Base-by-base conservation (phyloP, 2,329 filamentous ascomycete species). In the Colletotrichum tropicicola region DNA sequence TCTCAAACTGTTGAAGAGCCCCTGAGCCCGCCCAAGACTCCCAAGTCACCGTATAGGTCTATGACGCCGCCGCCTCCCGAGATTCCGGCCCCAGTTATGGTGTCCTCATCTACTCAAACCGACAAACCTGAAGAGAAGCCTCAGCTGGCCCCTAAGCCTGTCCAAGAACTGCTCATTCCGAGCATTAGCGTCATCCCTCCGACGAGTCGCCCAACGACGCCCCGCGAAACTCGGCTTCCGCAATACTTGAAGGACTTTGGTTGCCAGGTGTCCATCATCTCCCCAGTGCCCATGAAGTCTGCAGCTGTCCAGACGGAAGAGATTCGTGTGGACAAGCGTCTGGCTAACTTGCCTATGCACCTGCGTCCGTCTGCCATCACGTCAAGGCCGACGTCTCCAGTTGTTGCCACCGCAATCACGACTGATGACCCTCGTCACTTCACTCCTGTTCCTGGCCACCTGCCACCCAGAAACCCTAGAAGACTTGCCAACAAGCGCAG, bases 171-270 rank as follows among this genome's bases (percentile, higher is more conserved):
- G 64, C 73, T 83, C 5, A 91, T 98, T 66, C 95, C 95, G 0
- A 92, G 90, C 71, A 99, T 99, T 73, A 92, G 93, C 59, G 93
- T 99, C 54, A 92, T 97, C 70, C 96, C 96, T 30, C 95, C 96
- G 0, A 89, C 86, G 3, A 97, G 93, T 59, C 88, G 92, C 49
- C 94, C 95, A n/a, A 83, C 90, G 5, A 94, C 93, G 2, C 93
- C 93, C 2, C 87, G 86, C 49, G 88, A 91, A 69, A 89, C 91
- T 54, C 85, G 89, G 6, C 87, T 97, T 58, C 89, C 97, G 28
- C 94, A 94, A 57, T 89, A 94, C 60, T 89, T 89, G 67, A 98
- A 94, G 75, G 93, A 93, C 77, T 89, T 91, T 68, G 90, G 89
- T 17, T 95, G 91, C 71, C 96, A 99, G 77, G 93, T 94, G 25